Base-by-base conservation (phyloP, 2,329 filamentous ascomycete genomes). In the Phaeosphaeria sp. region DNA sequence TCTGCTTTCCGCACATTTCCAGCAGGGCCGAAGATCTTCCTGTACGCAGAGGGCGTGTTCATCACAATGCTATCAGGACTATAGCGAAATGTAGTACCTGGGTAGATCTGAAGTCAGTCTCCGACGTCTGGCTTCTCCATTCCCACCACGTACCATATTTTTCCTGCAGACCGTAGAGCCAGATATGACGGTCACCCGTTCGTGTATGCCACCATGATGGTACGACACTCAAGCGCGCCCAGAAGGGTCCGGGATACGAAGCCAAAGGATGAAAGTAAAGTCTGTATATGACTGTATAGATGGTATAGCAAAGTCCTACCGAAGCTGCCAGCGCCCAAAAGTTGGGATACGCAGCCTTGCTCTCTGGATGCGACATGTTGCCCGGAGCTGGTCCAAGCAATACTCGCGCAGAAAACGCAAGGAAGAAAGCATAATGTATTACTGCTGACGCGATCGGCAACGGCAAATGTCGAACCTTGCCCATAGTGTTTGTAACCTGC, bases 21-120 rank as follows among this genome's bases (percentile, higher is more conserved):
- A 40, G 74, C 73, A 59, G 74, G 72, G 45, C 78, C 74, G 59
- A 82, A 82, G 59, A 84, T 81, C 22, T 76, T 76, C 49, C 76
- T 75, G 46, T 79, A 68, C 1, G 77, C 77, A 53, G 56, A 81
- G 57, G 84, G 85, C 57, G 86, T 87, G 80, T 93, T 92, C 79
- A 94, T 86, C 0, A 88, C 90, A 44, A 96, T 78, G 61, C 85
- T 87, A 76, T 91, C 91, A 45, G 91, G 91, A 0, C 89, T 89
- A 67, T 88, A 91, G 22, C 91, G 89, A 22, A 93, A 65, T 17
- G 64, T 56, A 17, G 59, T 22, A 20, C 64, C 63, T 66, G 18
- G 11, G 7, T 6, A 45, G 21, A 25, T 47, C 36, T 47, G 15
- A 13, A 36, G 44, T n/a, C 9, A 8, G 11, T 36, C 9, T n/a